Evolutionary conservation across 106 monocot species (phyloP).

Genomic region (Alisma plantagoaquatica): DNA sequence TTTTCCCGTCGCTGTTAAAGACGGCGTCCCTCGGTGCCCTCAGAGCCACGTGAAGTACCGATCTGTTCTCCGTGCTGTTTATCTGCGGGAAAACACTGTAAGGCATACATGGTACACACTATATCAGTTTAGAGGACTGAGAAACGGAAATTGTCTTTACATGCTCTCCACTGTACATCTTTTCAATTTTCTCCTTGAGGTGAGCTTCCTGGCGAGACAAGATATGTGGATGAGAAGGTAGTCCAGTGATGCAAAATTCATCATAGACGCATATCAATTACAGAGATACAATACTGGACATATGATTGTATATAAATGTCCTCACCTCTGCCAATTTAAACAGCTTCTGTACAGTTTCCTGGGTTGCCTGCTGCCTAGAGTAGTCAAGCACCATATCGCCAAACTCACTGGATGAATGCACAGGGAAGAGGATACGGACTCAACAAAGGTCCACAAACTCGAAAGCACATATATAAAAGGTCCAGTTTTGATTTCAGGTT

Average conservation of each 20-base stretch:
- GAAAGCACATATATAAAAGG: no score
- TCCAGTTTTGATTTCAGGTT: no score
- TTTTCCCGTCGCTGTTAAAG: constrained; percentile 60
- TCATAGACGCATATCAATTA: no score
- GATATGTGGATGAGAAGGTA: neutral
- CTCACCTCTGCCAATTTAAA: constrained; percentile 53
- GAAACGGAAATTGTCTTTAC: no score
- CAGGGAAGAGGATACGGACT: no score
- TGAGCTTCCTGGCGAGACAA: constrained; percentile 34
- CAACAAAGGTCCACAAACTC: no score
- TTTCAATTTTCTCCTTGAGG: constrained; percentile 59
- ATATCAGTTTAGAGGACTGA: no score
- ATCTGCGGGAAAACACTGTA: no score
- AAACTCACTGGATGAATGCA: constrained; percentile 23
- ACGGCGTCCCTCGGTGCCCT: constrained; percentile 71
- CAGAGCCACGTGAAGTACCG: constrained; percentile 83
- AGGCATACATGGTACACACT: no score
- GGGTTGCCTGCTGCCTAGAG: constrained; percentile 35
- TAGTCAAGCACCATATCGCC: constrained; percentile 55
- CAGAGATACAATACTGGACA: no score
- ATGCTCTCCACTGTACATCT: constrained; percentile 56
- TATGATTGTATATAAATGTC: no score
- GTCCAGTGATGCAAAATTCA: no score
- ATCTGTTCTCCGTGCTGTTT: constrained; percentile 86
- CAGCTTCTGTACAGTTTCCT: constrained; percentile 45